Percentiles rank a stretch among this genome's conserved stretches.
phyloP scores from a whole-genome alignment of 2,329 filamentous ascomycete species.

The Cytospora schulzeri region DNA sequence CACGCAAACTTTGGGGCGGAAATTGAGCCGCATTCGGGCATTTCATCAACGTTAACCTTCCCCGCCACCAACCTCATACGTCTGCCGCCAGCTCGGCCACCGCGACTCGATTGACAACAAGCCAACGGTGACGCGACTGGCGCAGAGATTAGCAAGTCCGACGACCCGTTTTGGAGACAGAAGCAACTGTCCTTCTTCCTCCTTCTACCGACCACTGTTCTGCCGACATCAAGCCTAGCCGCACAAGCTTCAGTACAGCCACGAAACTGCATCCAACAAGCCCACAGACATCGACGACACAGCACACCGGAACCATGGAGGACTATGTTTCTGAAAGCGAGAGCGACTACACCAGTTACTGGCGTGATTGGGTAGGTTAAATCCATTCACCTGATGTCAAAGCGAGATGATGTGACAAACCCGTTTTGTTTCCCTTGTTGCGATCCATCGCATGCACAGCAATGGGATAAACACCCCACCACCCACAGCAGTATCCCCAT shows the following conservation, averaged over 20 bases:
- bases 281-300: constrained; percentile 2
- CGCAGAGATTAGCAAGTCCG: not conserved
- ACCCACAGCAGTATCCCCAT: not conserved
- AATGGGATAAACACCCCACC: constrained; percentile 10
- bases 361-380: constrained; percentile 92
- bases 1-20: constrained; percentile 16
- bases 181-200: not conserved
- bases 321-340: constrained; percentile 98
- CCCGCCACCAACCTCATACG: constrained; percentile 19
- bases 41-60: constrained; percentile 11
- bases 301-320: constrained; percentile 66
- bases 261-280: constrained; percentile 2
- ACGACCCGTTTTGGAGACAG: not conserved
- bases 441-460: constrained; percentile 6
- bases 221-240: constrained; percentile 10
- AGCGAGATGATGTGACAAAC: not conserved
- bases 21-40: constrained; percentile 12
- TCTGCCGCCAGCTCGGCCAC: constrained; percentile 12
- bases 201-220: constrained; percentile 4
- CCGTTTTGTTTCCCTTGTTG: constrained; percentile 14
- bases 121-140: constrained; percentile 10
- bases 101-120: constrained; percentile 12
- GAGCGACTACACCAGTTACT: constrained; percentile 98
- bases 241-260: constrained; percentile 4
- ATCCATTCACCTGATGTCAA: not conserved